A percentile compares a stretch with the other conserved stretches of the same genome.
These are phyloP conservation scores for Arachis stenosperma DNA, from an alignment of 306 rosid genomes.

Conservation along the genomic window DNA sequence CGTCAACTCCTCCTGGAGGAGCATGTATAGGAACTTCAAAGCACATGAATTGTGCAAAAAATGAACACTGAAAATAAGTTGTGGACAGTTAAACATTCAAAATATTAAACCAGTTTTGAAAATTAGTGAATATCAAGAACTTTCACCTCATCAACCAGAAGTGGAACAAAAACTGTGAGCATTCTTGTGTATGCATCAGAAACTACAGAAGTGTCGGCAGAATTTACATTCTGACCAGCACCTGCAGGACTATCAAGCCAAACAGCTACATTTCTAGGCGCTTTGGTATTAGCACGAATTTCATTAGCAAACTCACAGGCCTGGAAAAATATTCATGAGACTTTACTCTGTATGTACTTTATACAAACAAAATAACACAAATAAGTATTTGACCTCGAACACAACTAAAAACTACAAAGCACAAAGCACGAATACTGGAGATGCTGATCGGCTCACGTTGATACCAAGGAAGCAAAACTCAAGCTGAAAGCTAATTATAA, in stretches of 20 bases:
- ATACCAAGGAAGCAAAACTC: constrained; percentile 2
- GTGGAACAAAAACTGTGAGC: constrained; percentile 92
- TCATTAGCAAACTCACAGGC: constrained; percentile 96
- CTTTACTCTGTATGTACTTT: constrained; percentile 27
- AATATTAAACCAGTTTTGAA: constrained; percentile 2
- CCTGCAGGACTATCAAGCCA: constrained; percentile 82
- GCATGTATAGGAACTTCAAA: constrained; percentile 80
- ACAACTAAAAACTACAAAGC: constrained; percentile 19
- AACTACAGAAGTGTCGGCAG: constrained; percentile 74
- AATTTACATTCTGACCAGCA: constrained; percentile 69
- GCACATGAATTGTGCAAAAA: constrained; percentile 93
- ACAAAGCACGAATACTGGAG: neutral
- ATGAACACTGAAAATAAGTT: constrained; percentile 75
- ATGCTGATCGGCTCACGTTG: constrained; percentile 6
- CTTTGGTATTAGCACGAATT: constrained; percentile 87
- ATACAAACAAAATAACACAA: constrained; percentile 31
- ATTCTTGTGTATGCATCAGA: constrained; percentile 92
- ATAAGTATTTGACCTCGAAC: constrained; percentile 10
- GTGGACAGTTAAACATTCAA: constrained; percentile 31
- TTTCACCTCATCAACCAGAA: constrained; percentile 94
- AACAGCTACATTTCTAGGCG: constrained; percentile 63
- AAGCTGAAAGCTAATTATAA: neutral
- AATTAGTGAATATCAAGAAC: constrained; percentile 24
- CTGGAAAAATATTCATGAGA: constrained; percentile 50
- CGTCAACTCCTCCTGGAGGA: constrained; percentile 59